Evolutionary conservation across 164 flowering plant genomes (phyloP), one percentile per base, ranked within the genome.

Genomic region (Echeveria elegans): DNA sequence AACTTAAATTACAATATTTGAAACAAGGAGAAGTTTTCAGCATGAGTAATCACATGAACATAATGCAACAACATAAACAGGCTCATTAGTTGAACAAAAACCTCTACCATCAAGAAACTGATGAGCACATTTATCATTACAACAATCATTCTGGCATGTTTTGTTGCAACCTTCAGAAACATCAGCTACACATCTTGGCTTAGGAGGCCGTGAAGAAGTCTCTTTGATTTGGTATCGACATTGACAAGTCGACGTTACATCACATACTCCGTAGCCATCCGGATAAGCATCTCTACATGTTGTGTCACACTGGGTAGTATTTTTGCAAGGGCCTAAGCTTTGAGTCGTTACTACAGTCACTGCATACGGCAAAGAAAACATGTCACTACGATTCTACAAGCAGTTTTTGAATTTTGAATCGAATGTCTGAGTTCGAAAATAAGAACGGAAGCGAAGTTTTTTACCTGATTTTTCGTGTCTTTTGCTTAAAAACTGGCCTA

Each of bases 111-210:
- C 52, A 47, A 47, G 21, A 47, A 15, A 47, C 18, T 47, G 19
- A 19, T 47, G 21, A 47, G 52, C 52, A 47, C 52, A 47, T 19
- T 15, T 47, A 19, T 47, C 52, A 16, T 47, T 47, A 47, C 52
- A 47, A 19, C 52, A 47, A 47, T 19, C 21, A 19, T 16, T 6
- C 5, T 47, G 52, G 52, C 52, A 47, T 47, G 52, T 47, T 47
- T 19, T 15, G 16, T 47, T 47, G 52, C 52, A 47, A 47, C 52
- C 52, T 19, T 47, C 52, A 15, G 52, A 19, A 11, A 47, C 16
- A 19, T 47, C 52, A 16, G 52, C 52, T 19, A 47, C n/a, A 47
- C 52, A 47, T 47, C 52, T 47, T 47, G 52, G 52, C 52, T 47
- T 47, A 19, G 18, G 21, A 0, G 52, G 52, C 18, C 19, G 21